Base-by-base conservation (phyloP, 345 rosid genomes). In the Brassica juncea region DNA sequence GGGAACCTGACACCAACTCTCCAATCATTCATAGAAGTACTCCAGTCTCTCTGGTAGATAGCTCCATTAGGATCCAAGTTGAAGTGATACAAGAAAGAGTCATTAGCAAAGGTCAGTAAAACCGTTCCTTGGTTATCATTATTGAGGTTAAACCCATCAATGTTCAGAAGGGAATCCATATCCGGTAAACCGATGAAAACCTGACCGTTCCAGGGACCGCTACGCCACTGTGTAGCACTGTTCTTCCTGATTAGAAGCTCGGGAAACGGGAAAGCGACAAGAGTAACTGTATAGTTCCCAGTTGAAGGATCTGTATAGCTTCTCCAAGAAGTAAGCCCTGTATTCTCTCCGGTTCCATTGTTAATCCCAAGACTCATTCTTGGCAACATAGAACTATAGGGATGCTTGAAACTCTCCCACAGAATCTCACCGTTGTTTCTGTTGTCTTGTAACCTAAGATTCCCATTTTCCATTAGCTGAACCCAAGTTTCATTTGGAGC, bases 121-220 rank as follows among this genome's bases (percentile, higher is more conserved):
- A 39, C 32, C 0, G 42, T 74, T 31, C 86, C 87, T 74, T 76
- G 58, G 7, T 57, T 60, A 32, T 82, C 85, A 39, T 62, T 42
- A 4, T 4, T 59, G 9, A 86, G 8, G 37, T 14, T 58, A 44
- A 78, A 64, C 68, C 88, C 87, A 58, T 71, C 35, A 72, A 86
- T 61, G 75, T 73, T 71, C 28, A 81, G 62, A 70, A 28, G 79
- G 2, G 89, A 74, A 6, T n/a, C 44, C 84, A 78, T 78, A 3
- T 12, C 57, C 21, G 80, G 74, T 19, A 83, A 1, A 60, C 91
- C 90, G 16, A 75, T 54, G 57, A 86, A 84, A n/a, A 42, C 30
- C 71, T 74, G 84, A 77, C 88, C 85, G 63, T 85, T 85, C 97
- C 93, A 91, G 0, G 91, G 90, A n/a, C 90, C 91, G 19, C 86